These are phyloP conservation scores for Dissophora ornata DNA, from an alignment of 192 early-diverging fungal species.

Conservation along the genomic window DNA sequence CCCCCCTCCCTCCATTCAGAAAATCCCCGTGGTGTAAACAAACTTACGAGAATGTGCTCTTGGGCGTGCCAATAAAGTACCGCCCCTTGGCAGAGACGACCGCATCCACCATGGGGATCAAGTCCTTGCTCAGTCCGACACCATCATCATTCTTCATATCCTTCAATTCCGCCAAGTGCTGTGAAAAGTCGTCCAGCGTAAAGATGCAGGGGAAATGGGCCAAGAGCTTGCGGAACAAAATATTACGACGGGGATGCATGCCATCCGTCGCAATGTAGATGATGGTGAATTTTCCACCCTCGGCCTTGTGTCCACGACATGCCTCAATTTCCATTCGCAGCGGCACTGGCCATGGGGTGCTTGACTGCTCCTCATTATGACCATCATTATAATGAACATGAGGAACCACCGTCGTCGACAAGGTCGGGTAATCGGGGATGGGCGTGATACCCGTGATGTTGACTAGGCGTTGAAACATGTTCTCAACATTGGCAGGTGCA, in stretches of 20 bases:
- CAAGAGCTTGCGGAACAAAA: constrained; percentile 54
- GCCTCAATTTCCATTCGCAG: constrained; percentile 6
- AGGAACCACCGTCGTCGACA: too few relatives aligned
- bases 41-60: constrained; percentile 61
- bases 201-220: constrained; percentile 66
- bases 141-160: constrained; percentile 55
- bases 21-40: too few relatives aligned
- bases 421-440: constrained; percentile 22
- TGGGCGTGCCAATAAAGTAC: constrained; percentile 62
- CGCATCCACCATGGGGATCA: constrained; percentile 68
- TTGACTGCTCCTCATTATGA: background rate
- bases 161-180: constrained; percentile 37
- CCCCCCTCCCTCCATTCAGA: too few relatives aligned
- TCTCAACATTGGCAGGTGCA: constrained; percentile 58
- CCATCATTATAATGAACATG: too few relatives aligned
- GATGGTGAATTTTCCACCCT: constrained; percentile 33
- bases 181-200: constrained; percentile 61
- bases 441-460: constrained; percentile 46
- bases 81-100: constrained; percentile 63
- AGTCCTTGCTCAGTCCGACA: constrained; percentile 55
- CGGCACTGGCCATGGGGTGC: background rate
- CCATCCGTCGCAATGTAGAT: constrained; percentile 57
- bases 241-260: constrained; percentile 49
- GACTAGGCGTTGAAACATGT: constrained; percentile 59
- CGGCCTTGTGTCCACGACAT: constrained; percentile 11